Evolutionary conservation across 2,329 filamentous ascomycete genomes (phyloP), one percentile per base, ranked within the genome.

Genomic region (Fusarium sp.): DNA sequence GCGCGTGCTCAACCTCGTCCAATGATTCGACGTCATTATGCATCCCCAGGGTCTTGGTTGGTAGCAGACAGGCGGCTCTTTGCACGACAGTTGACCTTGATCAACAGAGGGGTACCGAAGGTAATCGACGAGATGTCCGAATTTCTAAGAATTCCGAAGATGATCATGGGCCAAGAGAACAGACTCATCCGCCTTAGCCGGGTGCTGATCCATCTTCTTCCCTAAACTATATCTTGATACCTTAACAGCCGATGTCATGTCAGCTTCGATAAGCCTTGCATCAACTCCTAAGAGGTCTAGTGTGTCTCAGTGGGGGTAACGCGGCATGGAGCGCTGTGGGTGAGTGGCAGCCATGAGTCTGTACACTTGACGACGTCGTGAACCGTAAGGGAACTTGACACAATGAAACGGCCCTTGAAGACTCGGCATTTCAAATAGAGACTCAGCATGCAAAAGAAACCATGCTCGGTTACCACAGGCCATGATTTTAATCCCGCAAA

Each of bases 1-100:
- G 68, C 75, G 74, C 72, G 75, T 76, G 75, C 68, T 70, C 60
- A 51, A 54, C 48, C 55, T 57, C 21, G 56, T 62, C 69, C 66
- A 66, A 65, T 51, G 46, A 49, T 58, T 60, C 55, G 73, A 77
- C 75, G 75, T 77, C 75, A 77, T 75, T 73, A 52, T 67, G 69
- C 69, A 67, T 65, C 56, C 45, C 38, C 56, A 52, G 48, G 51
- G 60, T 65, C 68, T 73, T 69, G 60, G 60, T 72, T 74, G 67
- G 59, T 57, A 73, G 49, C 33, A 59, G 67, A 61, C 52, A 55
- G 54, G 65, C 45, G 65, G 65, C 66, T 64, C 64, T 59, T 56
- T 62, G 48, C 66, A 73, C 56, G n/a, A 65, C 38, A 58, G 45
- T 66, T 37, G 41, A 56, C 56, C 56, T 63, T 57, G 63, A 72